Percentiles rank a stretch among this genome's conserved stretches.
Evolutionary conservation across 768 basidiomycete genomes (phyloP).

Genomic region (Xerocomellus amylosporus): DNA sequence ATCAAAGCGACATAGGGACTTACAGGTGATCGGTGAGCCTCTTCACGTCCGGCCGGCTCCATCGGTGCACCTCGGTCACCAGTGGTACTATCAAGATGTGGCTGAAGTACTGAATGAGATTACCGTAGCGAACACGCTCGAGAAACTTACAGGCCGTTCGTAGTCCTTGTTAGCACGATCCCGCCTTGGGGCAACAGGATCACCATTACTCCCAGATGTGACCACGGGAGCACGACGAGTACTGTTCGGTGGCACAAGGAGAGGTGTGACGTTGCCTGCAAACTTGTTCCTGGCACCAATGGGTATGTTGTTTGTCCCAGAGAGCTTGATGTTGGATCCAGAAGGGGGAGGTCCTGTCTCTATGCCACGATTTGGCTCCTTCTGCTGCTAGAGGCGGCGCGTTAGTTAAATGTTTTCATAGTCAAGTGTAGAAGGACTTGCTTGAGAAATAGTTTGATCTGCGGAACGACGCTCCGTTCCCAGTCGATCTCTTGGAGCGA

Average conservation of each 20-base stretch:
- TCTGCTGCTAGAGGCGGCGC: conserved; percentile 4
- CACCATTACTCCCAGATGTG: conserved; percentile 18
- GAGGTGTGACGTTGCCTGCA: conserved; percentile 3
- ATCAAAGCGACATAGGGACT: not conserved
- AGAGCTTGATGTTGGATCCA: conserved; percentile 26
- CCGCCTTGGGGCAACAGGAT: conserved; percentile 19
- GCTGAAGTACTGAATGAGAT: conserved; percentile 18
- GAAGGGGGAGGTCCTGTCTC: conserved; percentile 13
- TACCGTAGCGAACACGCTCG: not conserved
- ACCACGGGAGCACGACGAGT: not conserved
- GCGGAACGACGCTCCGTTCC: conserved; percentile 17
- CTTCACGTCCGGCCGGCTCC: conserved; percentile 14
- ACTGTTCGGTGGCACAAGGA: not conserved
- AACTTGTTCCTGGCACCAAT: conserved; percentile 30
- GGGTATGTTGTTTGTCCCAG: conserved; percentile 34
- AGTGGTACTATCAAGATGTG: conserved; percentile 7
- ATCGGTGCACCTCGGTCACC: not conserved
- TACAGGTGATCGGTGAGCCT: conserved; percentile 20
- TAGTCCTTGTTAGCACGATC: conserved; percentile 19
- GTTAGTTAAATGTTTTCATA: not conserved
- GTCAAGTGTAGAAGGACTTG: conserved; percentile 5
- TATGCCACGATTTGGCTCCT: conserved; percentile 15
- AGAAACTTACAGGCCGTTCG: conserved; percentile 24
- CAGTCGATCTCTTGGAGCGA: conserved; percentile 18
- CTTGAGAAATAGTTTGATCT: conserved; percentile 19